Evolutionary conservation across 192 early-diverging fungal species (phyloP).

Genomic region (Piromyces finnis): DNA sequence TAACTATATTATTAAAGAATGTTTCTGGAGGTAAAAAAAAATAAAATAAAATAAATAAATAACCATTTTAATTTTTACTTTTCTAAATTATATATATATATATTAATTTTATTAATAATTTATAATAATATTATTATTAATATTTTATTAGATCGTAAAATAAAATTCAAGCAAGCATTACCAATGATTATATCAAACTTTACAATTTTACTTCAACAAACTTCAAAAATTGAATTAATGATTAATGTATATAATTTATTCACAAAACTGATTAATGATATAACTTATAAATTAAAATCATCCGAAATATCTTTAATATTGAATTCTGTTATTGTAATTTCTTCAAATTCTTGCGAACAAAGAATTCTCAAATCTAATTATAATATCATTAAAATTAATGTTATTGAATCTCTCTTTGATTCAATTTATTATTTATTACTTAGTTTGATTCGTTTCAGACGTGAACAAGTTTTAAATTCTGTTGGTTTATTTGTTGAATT

Average conservation of each 20-base stretch:
- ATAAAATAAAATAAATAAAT: too few species aligned
- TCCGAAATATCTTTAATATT: background rate
- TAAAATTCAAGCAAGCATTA: background rate
- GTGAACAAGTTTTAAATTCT: background rate
- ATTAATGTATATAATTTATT: background rate
- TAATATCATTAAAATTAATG: background rate
- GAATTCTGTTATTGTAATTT: background rate
- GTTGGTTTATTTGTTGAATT: background rate
- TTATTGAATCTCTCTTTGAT: background rate
- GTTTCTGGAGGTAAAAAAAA: background rate
- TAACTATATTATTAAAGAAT: background rate
- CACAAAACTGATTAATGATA: background rate
- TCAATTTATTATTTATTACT: background rate
- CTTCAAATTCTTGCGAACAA: background rate
- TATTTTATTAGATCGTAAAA: background rate
- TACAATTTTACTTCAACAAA: background rate
- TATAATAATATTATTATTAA: too few species aligned
- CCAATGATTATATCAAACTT: background rate
- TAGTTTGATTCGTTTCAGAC: background rate
- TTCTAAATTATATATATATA: too few species aligned
- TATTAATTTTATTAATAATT: too few species aligned
- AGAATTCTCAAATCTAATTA: background rate
- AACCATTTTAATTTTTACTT: too few species aligned
- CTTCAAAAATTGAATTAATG: background rate
- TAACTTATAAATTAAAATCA: background rate